Evolutionary conservation across 1,284 basidiomycete genomes (phyloP), one percentile per base, ranked within the genome.

Genomic region (Naganishia liquefaciens): DNA sequence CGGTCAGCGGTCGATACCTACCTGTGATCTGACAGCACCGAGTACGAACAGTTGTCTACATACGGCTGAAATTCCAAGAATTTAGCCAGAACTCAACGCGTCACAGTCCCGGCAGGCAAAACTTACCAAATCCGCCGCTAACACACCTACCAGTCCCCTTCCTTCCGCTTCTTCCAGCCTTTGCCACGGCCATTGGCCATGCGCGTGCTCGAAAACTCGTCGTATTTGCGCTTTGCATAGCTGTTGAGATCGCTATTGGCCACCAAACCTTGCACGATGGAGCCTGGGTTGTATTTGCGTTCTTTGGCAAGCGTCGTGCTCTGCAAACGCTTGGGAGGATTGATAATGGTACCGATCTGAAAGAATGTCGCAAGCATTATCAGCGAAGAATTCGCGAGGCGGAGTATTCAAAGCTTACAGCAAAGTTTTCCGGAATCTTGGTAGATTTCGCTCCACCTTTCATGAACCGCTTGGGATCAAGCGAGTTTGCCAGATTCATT

Each of bases 381-480:
- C 0, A 27, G 25, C 17, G 2, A 10, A 10, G 25, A 10, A 5
- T 28, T 44, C 43, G 17, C 4, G 43, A 17, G 15, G n/a, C 19
- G 27, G 11, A 5, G 25, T 25, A 51, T 28, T 30, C 28, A 46
- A 25, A 27, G 81, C 85, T 71, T 77, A 93, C 92, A 28, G 91
- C 90, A 79, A 96, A 95, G 71, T 88, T 87, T 77, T 93, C 93
- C 15, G 88, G 93, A 27, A 94, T 81, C 68, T 88, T 80, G 74
- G 77, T 79, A 63, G 69, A 87, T 79, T 89, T 91, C 79, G 88
- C 87, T 47, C 89, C 91, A 46, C 73, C 90, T 86, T 81, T 93
- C 81, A 97, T 94, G 82, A 98, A 98, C 39, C 93, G 84, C 78
- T 98, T 99, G 7, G 95, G 94, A 74, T 99, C 95, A 40, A 99